These are phyloP conservation scores for Astraeus odoratus DNA, from an alignment of 768 basidiomycete species.

Conservation along the genomic window DNA sequence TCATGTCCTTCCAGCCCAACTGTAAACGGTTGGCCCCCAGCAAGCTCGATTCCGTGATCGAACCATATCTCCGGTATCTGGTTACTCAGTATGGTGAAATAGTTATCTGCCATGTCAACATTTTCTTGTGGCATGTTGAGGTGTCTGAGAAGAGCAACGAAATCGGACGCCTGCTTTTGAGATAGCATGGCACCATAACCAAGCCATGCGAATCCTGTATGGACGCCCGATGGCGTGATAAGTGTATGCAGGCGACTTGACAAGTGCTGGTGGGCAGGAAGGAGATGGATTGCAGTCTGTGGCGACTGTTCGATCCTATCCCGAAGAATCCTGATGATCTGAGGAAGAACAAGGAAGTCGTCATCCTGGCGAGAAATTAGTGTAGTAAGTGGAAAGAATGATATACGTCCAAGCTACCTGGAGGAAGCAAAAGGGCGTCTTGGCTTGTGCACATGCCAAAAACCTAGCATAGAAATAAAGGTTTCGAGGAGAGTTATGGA, in stretches of 20 bases:
- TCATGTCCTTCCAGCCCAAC: slow-evolving; percentile 50
- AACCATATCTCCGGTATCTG: slow-evolving; percentile 55
- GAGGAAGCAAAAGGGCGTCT: slow-evolving; percentile 53
- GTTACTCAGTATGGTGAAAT: slow-evolving; percentile 55
- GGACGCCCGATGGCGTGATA: slow-evolving; percentile 29
- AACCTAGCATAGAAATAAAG: slow-evolving; percentile 58
- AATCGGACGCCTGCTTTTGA: slow-evolving; percentile 36
- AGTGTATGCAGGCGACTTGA: slow-evolving; percentile 45
- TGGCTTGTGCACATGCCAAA: slow-evolving; percentile 45
- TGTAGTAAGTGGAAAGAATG: not conserved
- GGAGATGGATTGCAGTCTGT: slow-evolving; percentile 39
- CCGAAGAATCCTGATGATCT: slow-evolving; percentile 47
- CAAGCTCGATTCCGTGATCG: slow-evolving; percentile 54
- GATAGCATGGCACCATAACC: slow-evolving; percentile 55
- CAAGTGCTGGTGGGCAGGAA: slow-evolving; percentile 57
- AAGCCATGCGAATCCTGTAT: slow-evolving; percentile 60
- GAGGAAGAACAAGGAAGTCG: slow-evolving; percentile 55
- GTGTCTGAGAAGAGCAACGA: slow-evolving; percentile 39
- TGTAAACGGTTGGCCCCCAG: slow-evolving; percentile 57
- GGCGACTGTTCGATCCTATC: slow-evolving; percentile 26
- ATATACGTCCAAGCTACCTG: slow-evolving; percentile 34
- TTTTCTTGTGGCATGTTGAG: slow-evolving; percentile 44
- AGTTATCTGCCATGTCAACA: slow-evolving; percentile 64
- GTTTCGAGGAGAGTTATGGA: slow-evolving; percentile 53
- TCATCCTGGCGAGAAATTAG: slow-evolving; percentile 44